Base-by-base conservation (phyloP, 306 rosid species). In the Trifolium subterraneum region DNA sequence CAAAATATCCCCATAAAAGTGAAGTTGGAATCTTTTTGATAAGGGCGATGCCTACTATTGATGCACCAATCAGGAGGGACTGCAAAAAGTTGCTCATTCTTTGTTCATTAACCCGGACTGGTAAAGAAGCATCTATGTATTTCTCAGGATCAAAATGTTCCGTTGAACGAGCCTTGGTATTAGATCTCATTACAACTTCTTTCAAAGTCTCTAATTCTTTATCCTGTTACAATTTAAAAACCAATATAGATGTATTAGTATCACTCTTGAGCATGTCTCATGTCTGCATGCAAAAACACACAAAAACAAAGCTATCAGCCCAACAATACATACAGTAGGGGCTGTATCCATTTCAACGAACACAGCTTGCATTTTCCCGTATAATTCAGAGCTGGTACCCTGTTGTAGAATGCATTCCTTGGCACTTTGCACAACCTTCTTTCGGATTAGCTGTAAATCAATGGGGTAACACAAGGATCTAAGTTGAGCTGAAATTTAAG, bases 1-100 rank as follows among this genome's bases (percentile, higher is more conserved):
- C 92, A 15, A 93, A 93, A 67, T 91, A 93, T 71, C 98, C 97
- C 98, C 98, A 93, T 4, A 93, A 87, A 84, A 93, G 96, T 12
- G 98, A 87, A 48, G 97, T 89, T 25, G 98, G 98, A 67, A 93
- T 89, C 84, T 77, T 91, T 83, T 78, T 90, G 58, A 93, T 89
- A 44, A 73, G 75, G 20, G 92, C 75, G 80, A 89, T 85, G 71
- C 90, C 90, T 60, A 82, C 73, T 18, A 93, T 76, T 48, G 97
- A 81, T 56, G 79, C 70, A 22, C 87, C 96, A 59, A 93, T 81
- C 47, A 93, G 79, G 58, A 93, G 80, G 25, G 98, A 86, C 82
- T 90, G 98, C 69, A 91, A 64, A 58, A 89, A 78, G 74, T 89
- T 93, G 83, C 92, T 89, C 83, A 91, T 36, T 89, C 97, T 85